Conservation (phyloP, 495 filamentous ascomycete species). For the Penicillium lividum region DNA sequence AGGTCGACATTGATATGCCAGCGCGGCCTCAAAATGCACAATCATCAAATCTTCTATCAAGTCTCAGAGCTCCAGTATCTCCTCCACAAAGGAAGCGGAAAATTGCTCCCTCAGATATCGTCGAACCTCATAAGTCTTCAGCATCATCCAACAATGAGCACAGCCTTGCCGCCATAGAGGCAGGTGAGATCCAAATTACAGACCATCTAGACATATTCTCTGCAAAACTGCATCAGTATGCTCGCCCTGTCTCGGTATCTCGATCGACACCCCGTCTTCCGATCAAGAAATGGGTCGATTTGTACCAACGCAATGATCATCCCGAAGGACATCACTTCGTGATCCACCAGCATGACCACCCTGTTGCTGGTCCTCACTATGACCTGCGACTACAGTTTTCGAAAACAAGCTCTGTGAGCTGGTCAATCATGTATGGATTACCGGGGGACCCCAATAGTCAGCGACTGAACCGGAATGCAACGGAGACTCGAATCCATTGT, state of each 20-base stretch:
- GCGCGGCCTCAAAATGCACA: neutral
- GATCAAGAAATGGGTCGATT: conserved; percentile 46
- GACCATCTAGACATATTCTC: conserved; percentile 58
- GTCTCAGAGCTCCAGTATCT: conserved; percentile 18
- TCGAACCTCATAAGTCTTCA: neutral
- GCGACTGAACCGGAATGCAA: conserved; percentile 60
- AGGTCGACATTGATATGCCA: neutral
- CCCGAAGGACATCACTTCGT: conserved; percentile 59
- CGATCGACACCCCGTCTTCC: conserved; percentile 37
- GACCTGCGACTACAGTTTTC: conserved; percentile 69
- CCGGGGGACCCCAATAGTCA: conserved; percentile 63
- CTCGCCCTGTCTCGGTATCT: conserved; percentile 8
- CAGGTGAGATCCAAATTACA: conserved; percentile 51
- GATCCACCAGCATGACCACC: conserved; percentile 71
- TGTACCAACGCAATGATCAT: conserved; percentile 55
- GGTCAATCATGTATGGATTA: conserved; percentile 67
- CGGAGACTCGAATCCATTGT: conserved; percentile 67
- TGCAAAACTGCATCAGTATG: conserved; percentile 34
- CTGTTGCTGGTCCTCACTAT: conserved; percentile 63
- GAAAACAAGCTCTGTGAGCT: conserved; percentile 60
- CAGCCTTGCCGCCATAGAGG: conserved; percentile 55
- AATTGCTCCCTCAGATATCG: neutral
- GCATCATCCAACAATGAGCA: neutral
- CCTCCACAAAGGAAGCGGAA: conserved; percentile 14
- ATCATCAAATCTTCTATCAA: conserved; percentile 5